These are phyloP conservation scores for Mycena belliarum DNA, from an alignment of 768 basidiomycete genomes.

Conservation along the genomic window DNA sequence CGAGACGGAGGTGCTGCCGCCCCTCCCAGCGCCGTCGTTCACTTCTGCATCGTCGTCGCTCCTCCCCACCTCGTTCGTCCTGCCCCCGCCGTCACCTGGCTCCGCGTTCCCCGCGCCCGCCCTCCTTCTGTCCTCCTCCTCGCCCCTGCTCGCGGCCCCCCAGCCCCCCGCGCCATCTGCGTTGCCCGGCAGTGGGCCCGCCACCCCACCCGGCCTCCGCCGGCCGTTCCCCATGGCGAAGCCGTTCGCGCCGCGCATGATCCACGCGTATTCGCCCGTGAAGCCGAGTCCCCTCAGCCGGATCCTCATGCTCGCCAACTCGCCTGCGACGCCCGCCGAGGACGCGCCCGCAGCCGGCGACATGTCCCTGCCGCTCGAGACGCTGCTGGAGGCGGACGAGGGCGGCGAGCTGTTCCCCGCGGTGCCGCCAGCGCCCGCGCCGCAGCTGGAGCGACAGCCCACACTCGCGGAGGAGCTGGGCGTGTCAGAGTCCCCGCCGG, in stretches of 20 bases:
- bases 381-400: constrained; percentile 38
- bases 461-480: constrained; percentile 50
- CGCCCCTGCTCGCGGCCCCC: constrained; percentile 5
- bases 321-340: constrained; percentile 42
- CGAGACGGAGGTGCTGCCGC: constrained; percentile 54
- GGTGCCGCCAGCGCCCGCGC: constrained; percentile 4
- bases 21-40: constrained; percentile 3
- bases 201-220: constrained; percentile 28
- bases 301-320: constrained; percentile 71
- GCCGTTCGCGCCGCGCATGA: constrained; percentile 66
- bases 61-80: constrained; percentile 70
- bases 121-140: constrained; percentile 33
- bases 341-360: constrained; percentile 15
- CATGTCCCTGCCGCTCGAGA: constrained; percentile 25
- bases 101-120: constrained; percentile 60
- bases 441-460: too few species aligned
- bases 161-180: neutral
- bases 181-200: neutral
- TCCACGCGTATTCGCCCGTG: constrained; percentile 80
- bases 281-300: constrained; percentile 81
- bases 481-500: constrained; percentile 41
- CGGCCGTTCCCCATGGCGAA: constrained; percentile 72
- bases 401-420: constrained; percentile 24
- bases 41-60: constrained; percentile 42
- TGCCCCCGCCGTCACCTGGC: constrained; percentile 77